Evolutionary conservation across 1,284 basidiomycete species (phyloP), one percentile per base, ranked within the genome.

Genomic region (Cutaneotrichosporon sp.): DNA sequence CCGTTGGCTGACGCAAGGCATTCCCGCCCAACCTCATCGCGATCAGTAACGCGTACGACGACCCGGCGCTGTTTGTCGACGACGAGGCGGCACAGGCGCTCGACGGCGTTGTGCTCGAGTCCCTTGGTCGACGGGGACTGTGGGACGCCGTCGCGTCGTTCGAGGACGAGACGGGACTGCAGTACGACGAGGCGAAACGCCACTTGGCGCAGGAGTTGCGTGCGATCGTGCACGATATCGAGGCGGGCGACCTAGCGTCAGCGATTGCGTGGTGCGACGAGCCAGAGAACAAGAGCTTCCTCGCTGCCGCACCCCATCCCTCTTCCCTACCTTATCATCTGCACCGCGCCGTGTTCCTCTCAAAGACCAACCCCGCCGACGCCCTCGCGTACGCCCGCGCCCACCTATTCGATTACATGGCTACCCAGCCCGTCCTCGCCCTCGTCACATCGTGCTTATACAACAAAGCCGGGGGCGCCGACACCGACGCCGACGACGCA

Each of bases 291-390:
- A 79, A 80, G 36, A 53, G 65, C 1, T 90, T 88, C 69, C 79
- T 93, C 7, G 76, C 78, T 34, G 75, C 79, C 1, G 83, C 86
- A 13, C 81, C 81, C 0, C 71, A 75, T 44, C 66, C 72, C 4
- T 92, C 89, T 0, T 80, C 87, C 0, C 79, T 96, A 9, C 87
- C 90, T 59, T 96, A 92, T 71, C 78, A 86, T 67, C 81, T 94
- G 17, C 90, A 94, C 67, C 86, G 89, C 22, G 88, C 88, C 13
- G 84, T 88, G 64, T 92, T 88, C 70, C 81, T 92, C 47, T 22
- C 48, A 9, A 79, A 89, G 79, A 42, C 41, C 20, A 47, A 60
- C 18, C 51, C 64, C 0, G 17, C 52, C 4, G 60, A 67, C 12
- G 90, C 90, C 1, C 78, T 94, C 40, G 72, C 77, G 1, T 97